phyloP scores from a whole-genome alignment of 1,284 basidiomycete genomes.

The Ustilago loliicola region DNA sequence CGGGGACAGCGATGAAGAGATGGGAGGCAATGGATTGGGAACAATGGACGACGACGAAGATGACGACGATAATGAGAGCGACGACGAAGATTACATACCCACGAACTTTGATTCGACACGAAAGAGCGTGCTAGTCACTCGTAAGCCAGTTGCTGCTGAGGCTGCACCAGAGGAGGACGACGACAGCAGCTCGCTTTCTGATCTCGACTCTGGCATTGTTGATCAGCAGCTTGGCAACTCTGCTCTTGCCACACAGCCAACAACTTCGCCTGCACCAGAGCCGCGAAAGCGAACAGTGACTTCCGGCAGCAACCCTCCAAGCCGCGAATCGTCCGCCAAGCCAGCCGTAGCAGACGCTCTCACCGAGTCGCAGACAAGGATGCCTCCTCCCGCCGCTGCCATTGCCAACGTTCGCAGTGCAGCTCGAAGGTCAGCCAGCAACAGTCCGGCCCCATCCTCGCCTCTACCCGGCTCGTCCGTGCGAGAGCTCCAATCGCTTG shows the following conservation, averaged over 20 bases:
- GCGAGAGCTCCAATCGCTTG: conserved; percentile 46
- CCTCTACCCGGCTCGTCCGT: conserved; percentile 36
- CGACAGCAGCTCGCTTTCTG: conserved; percentile 49
- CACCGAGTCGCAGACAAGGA: conserved; percentile 50
- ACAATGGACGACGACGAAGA: conserved; percentile 31
- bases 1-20: conserved; percentile 45
- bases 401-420: conserved; percentile 31
- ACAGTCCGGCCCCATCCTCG: conserved; percentile 44
- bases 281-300: conserved; percentile 20
- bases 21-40: conserved; percentile 11
- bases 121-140: conserved; percentile 14
- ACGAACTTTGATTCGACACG: conserved; percentile 15
- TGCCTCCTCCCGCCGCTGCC: conserved; percentile 51
- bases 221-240: conserved; percentile 40
- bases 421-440: conserved; percentile 46
- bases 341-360: conserved; percentile 13
- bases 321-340: conserved; percentile 27
- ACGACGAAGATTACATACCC: conserved; percentile 49
- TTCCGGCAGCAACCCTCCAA: conserved; percentile 7
- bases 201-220: conserved; percentile 29
- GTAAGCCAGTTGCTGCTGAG: conserved; percentile 10
- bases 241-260: conserved; percentile 24
- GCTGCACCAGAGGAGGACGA: conserved; percentile 8
- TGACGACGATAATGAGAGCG: conserved; percentile 46
- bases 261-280: conserved; percentile 2